Conservation (phyloP, 805 yeast genomes). For the Candida saitoana region DNA sequence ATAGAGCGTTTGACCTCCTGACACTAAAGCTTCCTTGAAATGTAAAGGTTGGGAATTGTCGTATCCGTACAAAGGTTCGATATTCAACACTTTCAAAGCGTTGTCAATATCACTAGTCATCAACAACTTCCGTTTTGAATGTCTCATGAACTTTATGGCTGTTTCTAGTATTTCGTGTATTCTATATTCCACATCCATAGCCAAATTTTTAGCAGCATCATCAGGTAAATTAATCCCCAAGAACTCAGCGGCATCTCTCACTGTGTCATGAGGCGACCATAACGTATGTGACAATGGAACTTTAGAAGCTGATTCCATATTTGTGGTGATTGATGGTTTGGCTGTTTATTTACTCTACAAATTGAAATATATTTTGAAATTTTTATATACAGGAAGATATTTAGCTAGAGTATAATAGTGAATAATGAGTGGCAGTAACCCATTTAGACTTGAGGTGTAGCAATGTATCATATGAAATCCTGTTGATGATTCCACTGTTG, state of each 20-base stretch:
- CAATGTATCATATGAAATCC: no score
- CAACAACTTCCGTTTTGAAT: conserved; percentile 77
- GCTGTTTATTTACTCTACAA: background rate
- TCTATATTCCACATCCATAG: conserved; percentile 99
- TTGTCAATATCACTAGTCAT: conserved; percentile 78
- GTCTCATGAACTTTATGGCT: conserved; percentile 94
- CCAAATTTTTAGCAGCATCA: conserved; percentile 89
- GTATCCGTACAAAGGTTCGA: conserved; percentile 92
- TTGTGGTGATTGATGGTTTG: conserved; percentile 1
- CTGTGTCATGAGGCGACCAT: conserved; percentile 98
- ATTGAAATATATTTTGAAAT: background rate
- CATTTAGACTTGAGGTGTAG: no score
- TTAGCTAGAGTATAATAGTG: no score
- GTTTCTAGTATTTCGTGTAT: conserved; percentile 94
- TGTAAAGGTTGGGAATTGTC: conserved; percentile 65
- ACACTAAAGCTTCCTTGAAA: conserved; percentile 81
- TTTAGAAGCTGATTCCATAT: conserved; percentile 37
- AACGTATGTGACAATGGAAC: conserved; percentile 78
- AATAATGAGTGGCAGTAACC: no score
- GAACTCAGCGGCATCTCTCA: conserved; percentile 91
- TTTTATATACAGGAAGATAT: background rate
- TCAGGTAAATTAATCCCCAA: conserved; percentile 82
- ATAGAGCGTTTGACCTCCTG: conserved; percentile 87
- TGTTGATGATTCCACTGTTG: no score
- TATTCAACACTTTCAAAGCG: conserved; percentile 79